Conservation (phyloP, 352 stramenopile genomes). For the Globisporangium abappressorium region DNA sequence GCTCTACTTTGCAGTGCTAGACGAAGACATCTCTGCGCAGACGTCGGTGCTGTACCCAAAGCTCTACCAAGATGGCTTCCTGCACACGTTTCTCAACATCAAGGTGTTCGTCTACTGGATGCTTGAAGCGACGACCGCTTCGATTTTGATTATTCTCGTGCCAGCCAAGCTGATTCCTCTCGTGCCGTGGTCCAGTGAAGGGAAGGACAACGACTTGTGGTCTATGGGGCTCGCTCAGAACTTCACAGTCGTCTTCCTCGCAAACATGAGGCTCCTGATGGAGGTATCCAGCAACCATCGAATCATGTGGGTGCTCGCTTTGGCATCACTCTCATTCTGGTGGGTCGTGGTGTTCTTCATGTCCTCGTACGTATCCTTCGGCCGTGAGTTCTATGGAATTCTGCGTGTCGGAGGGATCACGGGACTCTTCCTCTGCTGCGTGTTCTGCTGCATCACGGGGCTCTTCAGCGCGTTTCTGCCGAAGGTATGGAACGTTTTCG, state of each 20-base stretch:
- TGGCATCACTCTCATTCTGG: slow-evolving; percentile 41
- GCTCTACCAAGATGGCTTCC: slow-evolving; percentile 54
- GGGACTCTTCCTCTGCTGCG: slow-evolving; percentile 33
- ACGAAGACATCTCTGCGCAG: slow-evolving; percentile 49
- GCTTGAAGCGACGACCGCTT: slow-evolving; percentile 46
- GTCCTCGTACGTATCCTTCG: slow-evolving; percentile 49
- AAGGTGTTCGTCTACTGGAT: slow-evolving; percentile 56
- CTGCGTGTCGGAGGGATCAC: slow-evolving; percentile 39
- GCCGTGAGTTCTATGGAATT: slow-evolving; percentile 62
- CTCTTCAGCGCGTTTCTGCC: slow-evolving; percentile 30
- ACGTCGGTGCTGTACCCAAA: slow-evolving; percentile 44
- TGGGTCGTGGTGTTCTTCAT: slow-evolving; percentile 47
- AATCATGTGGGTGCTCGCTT: slow-evolving; percentile 30
- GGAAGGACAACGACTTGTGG: slow-evolving; percentile 68
- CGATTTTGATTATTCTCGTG: slow-evolving; percentile 46
- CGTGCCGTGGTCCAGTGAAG: slow-evolving; percentile 38
- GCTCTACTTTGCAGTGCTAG: slow-evolving; percentile 55
- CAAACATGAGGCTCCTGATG: slow-evolving; percentile 44
- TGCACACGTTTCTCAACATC: slow-evolving; percentile 49
- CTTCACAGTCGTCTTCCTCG: slow-evolving; percentile 55
- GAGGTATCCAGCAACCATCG: slow-evolving; percentile 35
- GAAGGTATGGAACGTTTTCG: slow-evolving; percentile 31
- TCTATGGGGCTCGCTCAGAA: slow-evolving; percentile 66
- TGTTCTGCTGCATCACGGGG: slow-evolving; percentile 32
- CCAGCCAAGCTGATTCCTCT: slow-evolving; percentile 38